phyloP scores from a whole-genome alignment of 495 filamentous ascomycete species.

The Bombardia bombarda region DNA sequence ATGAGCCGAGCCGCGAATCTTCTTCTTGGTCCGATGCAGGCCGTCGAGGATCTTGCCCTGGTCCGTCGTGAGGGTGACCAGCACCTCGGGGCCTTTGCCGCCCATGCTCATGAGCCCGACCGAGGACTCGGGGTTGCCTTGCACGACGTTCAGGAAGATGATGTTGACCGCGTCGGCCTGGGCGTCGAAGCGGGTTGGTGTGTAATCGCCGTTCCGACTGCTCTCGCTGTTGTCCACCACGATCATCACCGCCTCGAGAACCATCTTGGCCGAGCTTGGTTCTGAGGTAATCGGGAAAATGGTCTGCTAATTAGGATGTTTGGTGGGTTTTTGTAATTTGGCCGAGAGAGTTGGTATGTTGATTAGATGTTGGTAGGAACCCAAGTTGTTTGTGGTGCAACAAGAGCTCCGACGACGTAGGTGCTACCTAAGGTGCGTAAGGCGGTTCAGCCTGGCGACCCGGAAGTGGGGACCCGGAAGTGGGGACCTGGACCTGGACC shows the following conservation, averaged over 20 bases:
- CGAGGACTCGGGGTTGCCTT: conserved; percentile 90
- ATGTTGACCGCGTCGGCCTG: conserved; percentile 91
- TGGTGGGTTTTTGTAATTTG: neutral
- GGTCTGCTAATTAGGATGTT: neutral
- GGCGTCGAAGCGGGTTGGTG: conserved; percentile 88
- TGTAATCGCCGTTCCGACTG: conserved; percentile 94
- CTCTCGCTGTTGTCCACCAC: conserved; percentile 96
- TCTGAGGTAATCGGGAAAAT: neutral
- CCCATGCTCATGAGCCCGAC: conserved; percentile 99
- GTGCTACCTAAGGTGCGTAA: conserved; percentile 14
- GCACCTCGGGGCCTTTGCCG: conserved; percentile 89
- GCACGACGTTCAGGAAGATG: conserved; percentile 88
- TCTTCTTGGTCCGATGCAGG: conserved; percentile 90
- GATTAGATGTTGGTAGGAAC: neutral
- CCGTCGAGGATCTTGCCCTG: conserved; percentile 92
- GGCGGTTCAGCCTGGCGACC: conserved; percentile 15
- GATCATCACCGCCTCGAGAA: conserved; percentile 58
- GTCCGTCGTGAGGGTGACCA: conserved; percentile 91
- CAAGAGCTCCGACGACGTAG: neutral
- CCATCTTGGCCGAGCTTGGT: conserved; percentile 37
- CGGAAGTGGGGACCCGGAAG: no score
- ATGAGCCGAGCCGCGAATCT: conserved; percentile 81
- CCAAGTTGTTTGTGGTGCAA: neutral
- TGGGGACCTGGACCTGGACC: neutral
- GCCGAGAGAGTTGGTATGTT: neutral